Evolutionary conservation across 1,284 basidiomycete genomes (phyloP).

Genomic region (Cutaneotrichosporon sp.): DNA sequence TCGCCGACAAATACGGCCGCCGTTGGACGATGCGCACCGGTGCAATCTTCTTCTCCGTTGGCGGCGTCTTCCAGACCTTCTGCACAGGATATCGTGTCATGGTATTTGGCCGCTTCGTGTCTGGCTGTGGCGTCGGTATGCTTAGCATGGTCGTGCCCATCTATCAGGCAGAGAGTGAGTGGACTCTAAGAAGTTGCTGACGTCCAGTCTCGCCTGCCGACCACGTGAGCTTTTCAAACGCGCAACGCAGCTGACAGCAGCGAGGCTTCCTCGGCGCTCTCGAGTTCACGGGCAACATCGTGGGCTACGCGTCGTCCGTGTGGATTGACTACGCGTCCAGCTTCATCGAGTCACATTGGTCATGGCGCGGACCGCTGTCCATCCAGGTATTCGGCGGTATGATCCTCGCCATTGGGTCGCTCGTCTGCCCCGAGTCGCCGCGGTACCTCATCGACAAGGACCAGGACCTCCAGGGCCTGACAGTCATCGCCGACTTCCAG

Average conservation of each 20-base stretch:
- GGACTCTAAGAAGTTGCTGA: slow-evolving; percentile 59
- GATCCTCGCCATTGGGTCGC: slow-evolving; percentile 76
- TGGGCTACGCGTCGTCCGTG: slow-evolving; percentile 92
- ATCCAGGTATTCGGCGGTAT: slow-evolving; percentile 86
- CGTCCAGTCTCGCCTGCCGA: slow-evolving; percentile 80
- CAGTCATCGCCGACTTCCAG: slow-evolving; percentile 85
- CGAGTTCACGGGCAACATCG: slow-evolving; percentile 92
- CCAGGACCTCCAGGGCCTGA: slow-evolving; percentile 79
- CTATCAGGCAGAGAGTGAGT: slow-evolving; percentile 60
- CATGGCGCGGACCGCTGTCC: slow-evolving; percentile 81
- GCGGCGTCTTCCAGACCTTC: slow-evolving; percentile 86
- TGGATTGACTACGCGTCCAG: slow-evolving; percentile 96
- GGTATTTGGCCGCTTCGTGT: slow-evolving; percentile 82
- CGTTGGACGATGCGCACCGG: slow-evolving; percentile 84
- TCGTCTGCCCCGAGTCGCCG: slow-evolving; percentile 90
- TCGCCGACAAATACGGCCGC: slow-evolving; percentile 85
- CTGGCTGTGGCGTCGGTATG: slow-evolving; percentile 90
- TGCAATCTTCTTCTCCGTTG: slow-evolving; percentile 81
- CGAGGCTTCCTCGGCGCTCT: slow-evolving; percentile 90
- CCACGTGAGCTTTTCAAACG: slow-evolving; percentile 61
- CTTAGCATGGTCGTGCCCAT: slow-evolving; percentile 95
- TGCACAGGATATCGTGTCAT: slow-evolving; percentile 79
- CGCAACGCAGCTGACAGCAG: slow-evolving; percentile 30
- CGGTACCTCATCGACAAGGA: slow-evolving; percentile 90
- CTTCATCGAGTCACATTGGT: slow-evolving; percentile 74